A percentile compares a stretch with the other conserved stretches of the same genome.
phyloP scores from a whole-genome alignment of 2,329 filamentous ascomycete genomes.

The Aspergillus fumigatus region DNA sequence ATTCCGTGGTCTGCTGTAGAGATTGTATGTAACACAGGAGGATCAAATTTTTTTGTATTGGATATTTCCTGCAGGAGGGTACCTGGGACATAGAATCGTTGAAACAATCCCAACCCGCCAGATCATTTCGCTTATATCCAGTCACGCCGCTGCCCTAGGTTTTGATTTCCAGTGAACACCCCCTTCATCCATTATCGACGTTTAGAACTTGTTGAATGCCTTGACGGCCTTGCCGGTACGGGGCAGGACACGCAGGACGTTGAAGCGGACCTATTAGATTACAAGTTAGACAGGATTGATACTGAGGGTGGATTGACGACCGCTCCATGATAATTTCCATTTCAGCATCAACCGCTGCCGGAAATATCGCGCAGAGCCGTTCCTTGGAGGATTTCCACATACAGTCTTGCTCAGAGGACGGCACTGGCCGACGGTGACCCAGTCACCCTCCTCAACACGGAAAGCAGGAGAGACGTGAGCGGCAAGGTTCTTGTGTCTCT shows the following conservation, averaged over 20 bases:
- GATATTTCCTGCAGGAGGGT: conserved; percentile 40
- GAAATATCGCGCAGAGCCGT: not conserved
- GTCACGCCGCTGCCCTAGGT: conserved; percentile 36
- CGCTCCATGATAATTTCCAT: not conserved
- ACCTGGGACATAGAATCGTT: conserved; percentile 39
- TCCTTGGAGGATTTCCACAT: conserved; percentile 45
- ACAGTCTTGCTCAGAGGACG: conserved; percentile 99
- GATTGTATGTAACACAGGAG: conserved; percentile 19
- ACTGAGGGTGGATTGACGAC: not conserved
- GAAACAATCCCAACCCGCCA: conserved; percentile 35
- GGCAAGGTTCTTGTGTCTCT: conserved; percentile 99
- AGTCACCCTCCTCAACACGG: conserved; percentile 99
- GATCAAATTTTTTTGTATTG: conserved; percentile 36
- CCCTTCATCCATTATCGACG: conserved; percentile 25
- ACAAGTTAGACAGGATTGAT: conserved; percentile 15
- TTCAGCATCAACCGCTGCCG: not conserved
- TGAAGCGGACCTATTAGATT: conserved; percentile 80
- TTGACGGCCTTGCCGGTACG: conserved; percentile 97
- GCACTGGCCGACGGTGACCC: conserved; percentile 99
- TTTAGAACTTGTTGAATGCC: conserved; percentile 98
- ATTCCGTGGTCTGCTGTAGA: conserved; percentile 20
- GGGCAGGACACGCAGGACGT: conserved; percentile 97
- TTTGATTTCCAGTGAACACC: conserved; percentile 28
- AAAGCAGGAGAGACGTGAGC: conserved; percentile 99
- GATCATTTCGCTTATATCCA: conserved; percentile 36